Evolutionary conservation across 202 grass and related monocot genomes (phyloP), one percentile per base, ranked within the genome.

Genomic region (Panicum hallii): DNA sequence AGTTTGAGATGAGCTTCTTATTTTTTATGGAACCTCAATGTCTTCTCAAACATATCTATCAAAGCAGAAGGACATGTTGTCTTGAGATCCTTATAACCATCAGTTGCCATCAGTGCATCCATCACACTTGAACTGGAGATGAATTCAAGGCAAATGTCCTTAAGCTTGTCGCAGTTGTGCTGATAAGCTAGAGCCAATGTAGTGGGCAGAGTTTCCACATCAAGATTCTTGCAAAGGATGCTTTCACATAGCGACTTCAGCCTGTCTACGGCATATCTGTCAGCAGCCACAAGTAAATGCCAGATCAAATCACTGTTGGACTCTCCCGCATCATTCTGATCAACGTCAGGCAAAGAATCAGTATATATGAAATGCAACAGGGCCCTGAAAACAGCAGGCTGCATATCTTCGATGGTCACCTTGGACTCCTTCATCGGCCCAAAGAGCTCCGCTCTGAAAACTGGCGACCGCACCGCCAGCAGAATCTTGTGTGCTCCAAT

Each of bases 101-200:
- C 41, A 5, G 67, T 70, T 2, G 7, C 44, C 19, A 41, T 28
- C 8, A 83, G 30, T 50, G 26, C 19, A 22, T 83, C 45, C 81
- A 74, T 83, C 20, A 23, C 20, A 12, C 40, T 65, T 10, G 34
- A 20, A 63, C 3, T 49, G 43, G 70, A 66, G 60, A 84, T 75
- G 30, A 91, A 91, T 20, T 72, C 81, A 7, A 88, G 11, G 66
- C 88, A 67, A 67, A 0, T 17, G 1, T 41, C 63, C 9, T 69
- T 43, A 69, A 69, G 67, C 19, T 2, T 69, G 40, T 2, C 17
- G 38, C 40, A 68, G 66, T 44, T 43, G 44, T 68, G 66, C 17
- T 68, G 42, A 34, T 34, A 34, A 34, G 34, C 34, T 34, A 34
- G 34, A 34, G 34, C 34, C 34, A 34, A 3, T 34, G 34, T 34